Percentiles rank a stretch among this genome's conserved stretches.
Evolutionary conservation across 371 early-diverging fungal genomes (phyloP).

Genomic region (Parasitella parasitica): DNA sequence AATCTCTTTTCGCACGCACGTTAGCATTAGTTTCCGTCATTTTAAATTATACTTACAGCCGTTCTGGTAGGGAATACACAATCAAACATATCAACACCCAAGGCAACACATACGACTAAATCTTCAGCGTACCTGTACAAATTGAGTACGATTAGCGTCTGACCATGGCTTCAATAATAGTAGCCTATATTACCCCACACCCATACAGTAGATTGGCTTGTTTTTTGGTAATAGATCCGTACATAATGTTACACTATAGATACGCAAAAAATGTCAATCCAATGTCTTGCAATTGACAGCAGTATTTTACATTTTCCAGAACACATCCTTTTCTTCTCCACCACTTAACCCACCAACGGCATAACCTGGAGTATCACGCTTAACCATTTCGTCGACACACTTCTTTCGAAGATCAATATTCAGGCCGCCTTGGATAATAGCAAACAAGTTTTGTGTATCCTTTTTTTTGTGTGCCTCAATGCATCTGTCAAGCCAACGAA

Average conservation of each 20-base stretch:
- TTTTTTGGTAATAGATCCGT: conserved; percentile 82
- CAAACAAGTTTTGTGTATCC: conserved; percentile 87
- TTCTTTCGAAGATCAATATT: conserved; percentile 72
- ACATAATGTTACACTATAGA: conserved; percentile 68
- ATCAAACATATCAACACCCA: conserved; percentile 97
- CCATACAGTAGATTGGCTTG: conserved; percentile 97
- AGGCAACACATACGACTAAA: conserved; percentile 88
- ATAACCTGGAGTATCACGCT: conserved; percentile 88
- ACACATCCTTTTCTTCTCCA: conserved; percentile 92
- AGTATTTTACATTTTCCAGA: conserved; percentile 76
- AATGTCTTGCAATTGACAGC: not conserved
- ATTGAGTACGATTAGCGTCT: conserved; percentile 7
- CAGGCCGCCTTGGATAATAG: conserved; percentile 96
- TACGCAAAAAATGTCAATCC: not conserved
- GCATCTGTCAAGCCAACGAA: conserved; percentile 96
- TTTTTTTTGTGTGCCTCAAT: conserved; percentile 78
- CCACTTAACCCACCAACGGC: conserved; percentile 97
- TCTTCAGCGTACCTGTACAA: conserved; percentile 87
- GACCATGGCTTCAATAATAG: not conserved
- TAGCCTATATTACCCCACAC: conserved; percentile 73
- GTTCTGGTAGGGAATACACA: conserved; percentile 98
- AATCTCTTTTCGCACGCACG: conserved; percentile 62
- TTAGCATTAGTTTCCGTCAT: not conserved
- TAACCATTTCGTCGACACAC: conserved; percentile 86
- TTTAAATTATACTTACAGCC: conserved; percentile 58